These are phyloP conservation scores for Cystofilobasidium ferigula DNA, from an alignment of 768 basidiomycete genomes.

Conservation along the genomic window DNA sequence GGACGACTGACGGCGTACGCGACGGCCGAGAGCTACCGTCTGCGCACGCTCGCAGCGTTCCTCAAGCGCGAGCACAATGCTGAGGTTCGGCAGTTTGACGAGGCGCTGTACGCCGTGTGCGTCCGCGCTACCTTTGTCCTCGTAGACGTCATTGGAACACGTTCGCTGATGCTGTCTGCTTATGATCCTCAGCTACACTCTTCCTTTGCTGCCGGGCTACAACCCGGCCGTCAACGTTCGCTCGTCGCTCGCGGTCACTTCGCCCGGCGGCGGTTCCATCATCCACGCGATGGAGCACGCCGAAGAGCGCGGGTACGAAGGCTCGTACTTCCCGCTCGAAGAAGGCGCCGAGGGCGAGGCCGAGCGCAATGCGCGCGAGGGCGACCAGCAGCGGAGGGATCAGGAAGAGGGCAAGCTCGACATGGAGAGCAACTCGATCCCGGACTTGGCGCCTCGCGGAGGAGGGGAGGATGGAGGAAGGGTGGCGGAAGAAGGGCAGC, in stretches of 20 bases:
- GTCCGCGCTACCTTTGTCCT: background rate
- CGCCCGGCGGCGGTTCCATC: constrained; percentile 48
- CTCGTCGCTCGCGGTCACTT: constrained; percentile 57
- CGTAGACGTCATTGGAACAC: too few relatives aligned
- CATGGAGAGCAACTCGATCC: constrained; percentile 22
- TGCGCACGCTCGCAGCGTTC: constrained; percentile 67
- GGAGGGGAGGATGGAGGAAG: too few relatives aligned
- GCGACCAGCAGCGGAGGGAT: constrained; percentile 20
- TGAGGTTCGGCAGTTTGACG: constrained; percentile 66
- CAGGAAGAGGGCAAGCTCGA: constrained; percentile 28
- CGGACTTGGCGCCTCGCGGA: background rate
- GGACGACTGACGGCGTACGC: constrained; percentile 76
- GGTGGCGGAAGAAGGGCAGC: too few relatives aligned
- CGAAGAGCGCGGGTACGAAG: constrained; percentile 82
- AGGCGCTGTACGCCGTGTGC: constrained; percentile 74
- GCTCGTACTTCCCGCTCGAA: constrained; percentile 55
- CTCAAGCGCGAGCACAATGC: constrained; percentile 91
- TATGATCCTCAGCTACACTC: constrained; percentile 57
- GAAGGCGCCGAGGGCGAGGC: background rate
- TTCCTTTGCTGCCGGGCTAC: constrained; percentile 84
- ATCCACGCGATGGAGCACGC: constrained; percentile 66
- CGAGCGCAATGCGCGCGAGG: constrained; percentile 5
- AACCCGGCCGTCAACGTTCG: constrained; percentile 71
- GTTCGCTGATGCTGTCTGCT: background rate
- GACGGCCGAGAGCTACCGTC: constrained; percentile 69